A percentile compares a stretch with the other conserved stretches of the same genome.
phyloP scores from a whole-genome alignment of 352 stramenopile species.

The Globisporangium cystogenes region DNA sequence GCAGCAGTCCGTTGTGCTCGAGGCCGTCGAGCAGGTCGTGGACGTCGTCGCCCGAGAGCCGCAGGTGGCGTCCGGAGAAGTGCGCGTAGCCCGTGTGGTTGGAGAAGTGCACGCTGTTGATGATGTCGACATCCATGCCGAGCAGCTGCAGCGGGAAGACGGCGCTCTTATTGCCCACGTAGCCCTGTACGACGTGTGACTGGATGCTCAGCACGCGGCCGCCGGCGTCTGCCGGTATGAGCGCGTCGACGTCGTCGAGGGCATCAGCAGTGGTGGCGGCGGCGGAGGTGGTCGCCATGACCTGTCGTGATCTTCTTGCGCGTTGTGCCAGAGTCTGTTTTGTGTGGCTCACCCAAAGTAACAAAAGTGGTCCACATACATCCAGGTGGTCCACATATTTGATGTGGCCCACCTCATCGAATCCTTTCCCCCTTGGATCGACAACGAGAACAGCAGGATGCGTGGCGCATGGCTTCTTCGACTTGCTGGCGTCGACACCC shows the following conservation, averaged over 20 bases:
- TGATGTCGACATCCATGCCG: slow-evolving; percentile 82
- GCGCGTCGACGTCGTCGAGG: slow-evolving; percentile 1
- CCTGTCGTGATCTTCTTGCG: too few relatives aligned
- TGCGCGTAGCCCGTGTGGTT: slow-evolving; percentile 83
- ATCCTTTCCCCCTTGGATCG: too few relatives aligned
- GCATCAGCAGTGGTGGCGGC: background rate
- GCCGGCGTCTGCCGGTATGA: slow-evolving; percentile 24
- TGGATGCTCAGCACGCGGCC: slow-evolving; percentile 84
- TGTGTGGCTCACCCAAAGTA: too few relatives aligned
- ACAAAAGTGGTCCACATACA: too few relatives aligned
- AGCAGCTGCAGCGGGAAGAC: slow-evolving; percentile 83
- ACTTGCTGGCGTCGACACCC: too few relatives aligned
- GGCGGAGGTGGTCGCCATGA: background rate
- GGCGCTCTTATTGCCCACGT: slow-evolving; percentile 85
- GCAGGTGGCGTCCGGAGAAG: slow-evolving; percentile 66
- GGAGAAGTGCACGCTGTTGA: slow-evolving; percentile 88
- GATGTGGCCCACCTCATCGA: too few relatives aligned
- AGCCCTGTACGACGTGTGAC: slow-evolving; percentile 84
- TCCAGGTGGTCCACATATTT: too few relatives aligned
- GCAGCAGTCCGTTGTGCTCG: slow-evolving; percentile 61
- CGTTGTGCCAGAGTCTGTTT: too few relatives aligned
- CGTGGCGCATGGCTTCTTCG: too few relatives aligned
- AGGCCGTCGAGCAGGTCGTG: slow-evolving; percentile 78
- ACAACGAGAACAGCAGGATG: too few relatives aligned
- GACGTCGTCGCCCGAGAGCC: slow-evolving; percentile 66